A percentile compares a stretch with the other conserved stretches of the same genome.
These are phyloP conservation scores for Lactifluus pinguis DNA, from an alignment of 768 basidiomycete species.

Conservation along the genomic window DNA sequence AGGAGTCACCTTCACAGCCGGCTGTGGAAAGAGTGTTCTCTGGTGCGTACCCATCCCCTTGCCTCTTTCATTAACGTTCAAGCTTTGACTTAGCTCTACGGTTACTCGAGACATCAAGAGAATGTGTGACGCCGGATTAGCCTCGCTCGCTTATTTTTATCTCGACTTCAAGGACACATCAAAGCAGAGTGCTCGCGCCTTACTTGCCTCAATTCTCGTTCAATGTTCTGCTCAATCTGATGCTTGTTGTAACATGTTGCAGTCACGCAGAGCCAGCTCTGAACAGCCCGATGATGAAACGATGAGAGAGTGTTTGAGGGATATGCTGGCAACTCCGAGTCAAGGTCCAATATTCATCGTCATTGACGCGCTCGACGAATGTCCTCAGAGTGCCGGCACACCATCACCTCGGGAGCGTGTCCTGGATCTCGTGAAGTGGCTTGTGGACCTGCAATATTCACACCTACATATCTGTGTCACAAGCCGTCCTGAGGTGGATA, in stretches of 20 bases:
- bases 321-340: too few species aligned
- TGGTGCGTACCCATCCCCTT: background rate
- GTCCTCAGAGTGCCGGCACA: too few species aligned
- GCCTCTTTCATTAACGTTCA: too few species aligned
- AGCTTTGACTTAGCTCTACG: background rate
- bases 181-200: background rate
- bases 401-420: too few species aligned
- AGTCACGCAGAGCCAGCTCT: background rate
- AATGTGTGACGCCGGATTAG: background rate
- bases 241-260: background rate
- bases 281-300: too few species aligned
- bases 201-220: background rate
- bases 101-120: background rate
- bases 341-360: too few species aligned
- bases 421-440: too few species aligned
- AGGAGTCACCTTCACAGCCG: background rate
- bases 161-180: background rate
- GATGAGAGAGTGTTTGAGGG: too few species aligned
- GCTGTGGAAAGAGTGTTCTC: background rate
- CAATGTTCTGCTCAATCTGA: background rate
- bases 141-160: background rate
- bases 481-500: too few species aligned
- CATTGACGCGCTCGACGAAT: too few species aligned
- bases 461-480: too few species aligned
- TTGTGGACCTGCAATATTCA: too few species aligned